phyloP scores from a whole-genome alignment of 495 filamentous ascomycete genomes.

The Aspergillus homomorphus region DNA sequence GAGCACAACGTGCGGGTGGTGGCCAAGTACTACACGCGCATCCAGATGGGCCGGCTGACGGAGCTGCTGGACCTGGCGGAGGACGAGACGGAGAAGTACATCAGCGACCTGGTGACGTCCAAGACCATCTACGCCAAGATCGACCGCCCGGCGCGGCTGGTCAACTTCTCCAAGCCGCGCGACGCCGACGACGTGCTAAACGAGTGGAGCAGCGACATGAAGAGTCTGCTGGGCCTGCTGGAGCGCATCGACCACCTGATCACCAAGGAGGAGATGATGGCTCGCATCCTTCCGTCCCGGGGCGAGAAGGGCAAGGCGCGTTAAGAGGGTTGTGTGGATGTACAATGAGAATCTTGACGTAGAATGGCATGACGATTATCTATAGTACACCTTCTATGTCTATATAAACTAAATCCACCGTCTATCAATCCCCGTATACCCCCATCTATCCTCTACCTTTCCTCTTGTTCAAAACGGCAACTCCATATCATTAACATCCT shows the following conservation, averaged over 20 bases:
- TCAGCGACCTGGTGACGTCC: slow-evolving; percentile 87
- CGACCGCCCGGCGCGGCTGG: slow-evolving; percentile 85
- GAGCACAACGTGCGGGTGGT: slow-evolving; percentile 98
- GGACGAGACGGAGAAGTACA: slow-evolving; percentile 96
- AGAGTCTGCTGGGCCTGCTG: slow-evolving; percentile 84
- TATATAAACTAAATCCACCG: not conserved
- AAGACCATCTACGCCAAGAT: slow-evolving; percentile 99
- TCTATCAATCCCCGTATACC: slow-evolving; percentile 8
- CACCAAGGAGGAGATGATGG: slow-evolving; percentile 99
- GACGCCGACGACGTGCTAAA: slow-evolving; percentile 97
- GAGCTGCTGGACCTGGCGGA: slow-evolving; percentile 86
- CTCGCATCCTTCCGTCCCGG: slow-evolving; percentile 76
- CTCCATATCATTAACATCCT: slow-evolving; percentile 63
- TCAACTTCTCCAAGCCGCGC: slow-evolving; percentile 88
- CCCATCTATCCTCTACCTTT: not conserved
- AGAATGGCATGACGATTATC: slow-evolving; percentile 34
- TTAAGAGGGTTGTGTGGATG: slow-evolving; percentile 16
- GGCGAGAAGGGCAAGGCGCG: slow-evolving; percentile 48
- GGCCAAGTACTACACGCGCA: slow-evolving; percentile 98
- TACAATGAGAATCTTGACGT: slow-evolving; percentile 7
- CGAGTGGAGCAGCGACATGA: slow-evolving; percentile 99
- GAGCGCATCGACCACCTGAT: slow-evolving; percentile 98
- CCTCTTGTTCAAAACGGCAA: slow-evolving; percentile 51
- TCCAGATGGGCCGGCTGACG: slow-evolving; percentile 83
- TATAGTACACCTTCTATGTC: slow-evolving; percentile 27